These are phyloP conservation scores for Aegilops tauschii DNA, from an alignment of 176 grass and related monocot species.

Conservation along the genomic window DNA sequence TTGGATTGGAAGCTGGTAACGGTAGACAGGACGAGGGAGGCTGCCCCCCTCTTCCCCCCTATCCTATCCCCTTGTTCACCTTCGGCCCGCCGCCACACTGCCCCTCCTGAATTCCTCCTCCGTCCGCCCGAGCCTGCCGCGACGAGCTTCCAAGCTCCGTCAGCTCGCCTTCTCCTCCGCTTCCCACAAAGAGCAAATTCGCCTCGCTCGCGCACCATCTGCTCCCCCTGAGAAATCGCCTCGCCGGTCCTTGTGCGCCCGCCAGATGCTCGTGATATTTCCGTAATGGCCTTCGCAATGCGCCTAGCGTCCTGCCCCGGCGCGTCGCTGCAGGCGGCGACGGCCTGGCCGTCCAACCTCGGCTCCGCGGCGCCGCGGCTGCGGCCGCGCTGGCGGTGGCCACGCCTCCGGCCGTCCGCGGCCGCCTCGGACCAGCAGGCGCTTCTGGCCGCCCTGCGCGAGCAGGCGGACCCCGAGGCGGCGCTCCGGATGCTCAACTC, in stretches of 20 bases:
- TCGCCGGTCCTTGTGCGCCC: not conserved
- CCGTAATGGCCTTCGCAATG: constrained; percentile 60
- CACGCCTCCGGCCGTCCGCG: constrained; percentile 18
- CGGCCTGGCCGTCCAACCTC: not conserved
- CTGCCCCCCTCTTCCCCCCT: not conserved
- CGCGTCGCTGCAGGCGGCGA: constrained; percentile 21
- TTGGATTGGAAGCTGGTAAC: not conserved
- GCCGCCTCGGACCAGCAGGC: constrained; percentile 28
- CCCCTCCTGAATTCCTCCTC: not conserved
- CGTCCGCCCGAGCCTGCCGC: not conserved
- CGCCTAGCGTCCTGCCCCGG: constrained; percentile 30
- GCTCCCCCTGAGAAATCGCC: not conserved
- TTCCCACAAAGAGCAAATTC: not conserved
- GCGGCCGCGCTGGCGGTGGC: not conserved
- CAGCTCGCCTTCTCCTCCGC: not conserved
- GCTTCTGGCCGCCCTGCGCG: constrained; percentile 48
- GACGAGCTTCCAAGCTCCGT: not conserved
- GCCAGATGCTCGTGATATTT: constrained; percentile 52
- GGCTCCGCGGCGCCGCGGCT: not conserved
- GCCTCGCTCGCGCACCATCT: not conserved
- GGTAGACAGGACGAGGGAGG: not conserved
- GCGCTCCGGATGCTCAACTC: constrained; percentile 55
- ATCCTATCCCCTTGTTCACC: not conserved
- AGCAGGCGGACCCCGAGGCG: constrained; percentile 58
- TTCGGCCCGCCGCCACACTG: not conserved